Conservation (phyloP, 352 stramenopile species). For the Phytopythium ostracodes region DNA sequence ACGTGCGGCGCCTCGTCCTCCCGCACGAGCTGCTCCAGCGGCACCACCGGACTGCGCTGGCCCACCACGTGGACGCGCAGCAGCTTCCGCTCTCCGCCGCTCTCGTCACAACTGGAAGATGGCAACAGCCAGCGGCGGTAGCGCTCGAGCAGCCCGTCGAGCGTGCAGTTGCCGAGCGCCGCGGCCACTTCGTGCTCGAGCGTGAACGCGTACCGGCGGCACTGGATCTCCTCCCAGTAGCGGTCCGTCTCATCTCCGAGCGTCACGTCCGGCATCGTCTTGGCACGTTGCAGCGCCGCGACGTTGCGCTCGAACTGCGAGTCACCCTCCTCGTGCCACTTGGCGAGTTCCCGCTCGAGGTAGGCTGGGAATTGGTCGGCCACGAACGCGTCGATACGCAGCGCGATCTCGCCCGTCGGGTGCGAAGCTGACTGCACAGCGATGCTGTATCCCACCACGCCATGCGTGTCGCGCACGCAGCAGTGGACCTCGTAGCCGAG, state of each 20-base stretch:
- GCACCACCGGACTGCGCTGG: conserved; percentile 51
- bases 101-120: not conserved
- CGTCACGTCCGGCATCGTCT: conserved; percentile 42
- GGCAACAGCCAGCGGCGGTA: conserved; percentile 56
- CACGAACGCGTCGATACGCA: conserved; percentile 64
- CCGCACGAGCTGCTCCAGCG: conserved; percentile 51
- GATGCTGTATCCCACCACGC: conserved; percentile 67
- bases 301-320: conserved; percentile 42
- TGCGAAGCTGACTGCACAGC: conserved; percentile 69
- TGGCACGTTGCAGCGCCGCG: conserved; percentile 34
- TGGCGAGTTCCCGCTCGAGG: conserved; percentile 18
- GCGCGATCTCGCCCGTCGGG: conserved; percentile 44
- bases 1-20: conserved; percentile 46
- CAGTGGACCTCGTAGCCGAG: conserved; percentile 83
- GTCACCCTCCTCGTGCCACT: conserved; percentile 7
- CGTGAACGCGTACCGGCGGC: conserved; percentile 55
- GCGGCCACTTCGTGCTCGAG: conserved; percentile 40
- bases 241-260: conserved; percentile 53
- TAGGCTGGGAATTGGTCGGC: conserved; percentile 31
- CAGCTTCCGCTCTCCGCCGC: conserved; percentile 13
- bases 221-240: conserved; percentile 77
- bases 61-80: conserved; percentile 75
- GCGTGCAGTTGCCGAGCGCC: conserved; percentile 37
- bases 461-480: conserved; percentile 67
- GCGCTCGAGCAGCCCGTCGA: conserved; percentile 30